A percentile compares a stretch with the other conserved stretches of the same genome.
phyloP scores from a whole-genome alignment of 768 basidiomycete genomes.

The Lactarius deliciosus region DNA sequence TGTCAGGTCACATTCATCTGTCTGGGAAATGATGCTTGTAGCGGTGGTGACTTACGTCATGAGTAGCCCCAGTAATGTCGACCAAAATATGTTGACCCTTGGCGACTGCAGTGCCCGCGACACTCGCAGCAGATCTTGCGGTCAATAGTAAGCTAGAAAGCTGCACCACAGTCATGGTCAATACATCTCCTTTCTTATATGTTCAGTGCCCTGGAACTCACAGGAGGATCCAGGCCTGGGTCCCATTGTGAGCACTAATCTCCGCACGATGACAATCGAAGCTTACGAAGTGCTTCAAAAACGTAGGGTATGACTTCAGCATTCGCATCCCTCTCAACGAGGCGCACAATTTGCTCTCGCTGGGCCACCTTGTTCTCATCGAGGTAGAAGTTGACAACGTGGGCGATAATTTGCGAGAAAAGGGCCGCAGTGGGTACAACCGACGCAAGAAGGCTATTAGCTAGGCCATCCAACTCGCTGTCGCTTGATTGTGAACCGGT shows the following conservation, averaged over 20 bases:
- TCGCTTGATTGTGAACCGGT: conserved; percentile 21
- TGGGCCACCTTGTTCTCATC: conserved; percentile 25
- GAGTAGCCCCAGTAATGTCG: conserved; percentile 30
- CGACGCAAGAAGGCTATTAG: conserved; percentile 52
- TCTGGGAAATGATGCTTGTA: neutral
- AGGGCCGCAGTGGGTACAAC: conserved; percentile 54
- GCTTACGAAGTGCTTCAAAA: conserved; percentile 30
- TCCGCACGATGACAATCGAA: neutral
- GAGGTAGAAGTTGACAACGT: conserved; percentile 62
- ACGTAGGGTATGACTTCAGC: conserved; percentile 19
- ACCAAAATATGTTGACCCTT: conserved; percentile 29
- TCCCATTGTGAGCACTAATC: conserved; percentile 11
- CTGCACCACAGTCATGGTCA: conserved; percentile 11
- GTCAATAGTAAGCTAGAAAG: conserved; percentile 22
- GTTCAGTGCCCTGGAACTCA: conserved; percentile 10
- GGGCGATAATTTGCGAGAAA: conserved; percentile 55
- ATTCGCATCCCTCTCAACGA: neutral
- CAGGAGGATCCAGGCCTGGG: conserved; percentile 28
- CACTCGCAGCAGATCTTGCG: conserved; percentile 1
- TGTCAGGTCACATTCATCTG: neutral
- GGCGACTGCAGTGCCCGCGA: conserved; percentile 24
- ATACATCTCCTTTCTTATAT: neutral
- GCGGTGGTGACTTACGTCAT: conserved; percentile 19
- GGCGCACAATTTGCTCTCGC: conserved; percentile 7
- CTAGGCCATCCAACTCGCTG: conserved; percentile 40